Evolutionary conservation across 148 eudicot species (phyloP), one percentile per base, ranked within the genome.

Genomic region (Cornus suecica): DNA sequence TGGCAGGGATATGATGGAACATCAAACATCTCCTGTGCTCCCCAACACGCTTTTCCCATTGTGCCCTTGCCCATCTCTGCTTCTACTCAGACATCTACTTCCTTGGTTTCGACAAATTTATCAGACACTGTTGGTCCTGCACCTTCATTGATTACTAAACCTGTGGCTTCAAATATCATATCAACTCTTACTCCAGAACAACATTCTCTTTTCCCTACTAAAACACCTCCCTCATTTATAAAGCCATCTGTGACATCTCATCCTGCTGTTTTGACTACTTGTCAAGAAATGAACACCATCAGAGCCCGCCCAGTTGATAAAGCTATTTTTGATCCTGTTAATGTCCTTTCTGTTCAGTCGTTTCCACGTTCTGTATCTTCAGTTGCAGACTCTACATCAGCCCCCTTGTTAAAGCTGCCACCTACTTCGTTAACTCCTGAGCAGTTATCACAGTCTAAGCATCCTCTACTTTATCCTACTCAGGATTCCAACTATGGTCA

Each of bases 391-490:
- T 77, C 79, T 25, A 51, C 75, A 64, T 74, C 65, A 45, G 41
- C 76, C 48, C 60, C 80, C 72, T 72, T 74, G 30, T 54, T 70
- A 56, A 60, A 65, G 30, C 73, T 64, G 45, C 56, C 64, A 58
- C 70, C 71, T 28, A 58, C 70, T 60, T 76, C 81, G 72, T 45
- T 76, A 65, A 65, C 78, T 69, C 75, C 81, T 73, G 71, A 76
- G 64, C 79, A 79, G 69, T 64, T 71, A 20, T 58, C 78, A 69
- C 87, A 80, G 66, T 56, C 80, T 41, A 84, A 72, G 73, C 75
- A 23, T 22, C 66, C 80, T 69, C 60, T 69, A 34, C 45, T 71
- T 68, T 68, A 75, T 67, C 69, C 62, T 1, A 2, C 45, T 1
- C 78, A 76, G 23, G 72, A 63, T 0, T 63, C 78, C 27, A 66